Evolutionary conservation across 2,329 filamentous ascomycete genomes (phyloP).

Genomic region (Tolypocladium cylindrosporum): DNA sequence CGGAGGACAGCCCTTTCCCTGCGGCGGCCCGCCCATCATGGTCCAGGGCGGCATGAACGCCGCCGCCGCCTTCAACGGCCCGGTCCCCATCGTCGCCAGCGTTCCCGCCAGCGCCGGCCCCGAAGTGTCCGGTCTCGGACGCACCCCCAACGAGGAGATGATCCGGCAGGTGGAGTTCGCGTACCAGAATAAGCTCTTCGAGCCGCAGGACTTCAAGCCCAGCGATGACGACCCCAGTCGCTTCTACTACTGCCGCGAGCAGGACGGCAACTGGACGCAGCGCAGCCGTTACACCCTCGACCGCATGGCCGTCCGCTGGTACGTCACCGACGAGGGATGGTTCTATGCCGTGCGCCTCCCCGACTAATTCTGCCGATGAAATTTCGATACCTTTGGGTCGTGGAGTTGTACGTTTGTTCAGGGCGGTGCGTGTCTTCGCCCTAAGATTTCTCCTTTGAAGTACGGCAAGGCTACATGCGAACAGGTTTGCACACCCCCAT

Average conservation of each 20-base stretch:
- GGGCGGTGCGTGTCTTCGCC: background rate
- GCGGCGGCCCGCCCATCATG: slow-evolving; percentile 14
- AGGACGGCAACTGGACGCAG: slow-evolving; percentile 50
- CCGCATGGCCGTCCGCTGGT: slow-evolving; percentile 49
- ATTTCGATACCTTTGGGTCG: background rate
- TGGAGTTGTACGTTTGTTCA: background rate
- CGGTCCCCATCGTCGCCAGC: slow-evolving; percentile 29
- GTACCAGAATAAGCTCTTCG: slow-evolving; percentile 37
- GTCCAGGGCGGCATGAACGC: slow-evolving; percentile 9
- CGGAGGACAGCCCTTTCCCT: slow-evolving; percentile 17
- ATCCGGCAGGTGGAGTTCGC: slow-evolving; percentile 38
- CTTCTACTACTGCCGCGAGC: slow-evolving; percentile 52
- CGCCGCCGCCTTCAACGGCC: slow-evolving; percentile 9
- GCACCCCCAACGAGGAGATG: slow-evolving; percentile 36
- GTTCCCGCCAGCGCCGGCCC: slow-evolving; percentile 21
- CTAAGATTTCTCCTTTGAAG: background rate
- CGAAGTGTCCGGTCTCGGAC: slow-evolving; percentile 43
- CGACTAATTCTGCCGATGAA: slow-evolving; percentile 10
- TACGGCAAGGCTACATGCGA: background rate
- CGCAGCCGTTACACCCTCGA: slow-evolving; percentile 52
- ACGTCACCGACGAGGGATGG: slow-evolving; percentile 42
- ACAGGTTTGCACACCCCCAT: background rate
- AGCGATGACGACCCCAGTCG: slow-evolving; percentile 48
- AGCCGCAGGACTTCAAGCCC: slow-evolving; percentile 54
- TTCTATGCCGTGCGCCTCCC: slow-evolving; percentile 52